Evolutionary conservation across 2,329 filamentous ascomycete genomes (phyloP), one percentile per base, ranked within the genome.

Genomic region (Talaromyces sp.): DNA sequence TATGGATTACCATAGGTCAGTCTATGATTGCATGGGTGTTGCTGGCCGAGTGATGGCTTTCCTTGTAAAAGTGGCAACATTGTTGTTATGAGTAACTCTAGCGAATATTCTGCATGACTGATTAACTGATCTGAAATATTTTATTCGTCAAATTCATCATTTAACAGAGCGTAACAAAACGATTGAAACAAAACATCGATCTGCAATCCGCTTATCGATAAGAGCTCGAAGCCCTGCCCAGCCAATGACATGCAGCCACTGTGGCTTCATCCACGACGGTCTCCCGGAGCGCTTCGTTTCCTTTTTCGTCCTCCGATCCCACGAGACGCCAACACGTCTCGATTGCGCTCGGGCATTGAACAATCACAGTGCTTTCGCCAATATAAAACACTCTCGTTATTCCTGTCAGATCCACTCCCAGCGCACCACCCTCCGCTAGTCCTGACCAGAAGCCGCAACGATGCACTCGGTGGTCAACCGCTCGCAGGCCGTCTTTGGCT

Each of bases 391-490:
- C 35, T n/a, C 17, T 38, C 35, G 6, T 38, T n/a, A 6, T n/a
- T n/a, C 24, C 43, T 21, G 8, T 19, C 21, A 8, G 43, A 21
- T 13, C 9, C 21, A 19, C 2, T 27, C 9, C 11, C 49, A 14
- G 14, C n/a, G 49, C 21, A n/a, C n/a, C n/a, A n/a, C n/a, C 19
- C 46, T 11, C 21, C 6, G 14, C 26, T 13, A n/a, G 14, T 29
- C 11, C 7, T 17, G 27, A 52, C 27, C 26, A 13, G 24, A 27
- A 52, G 19, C 58, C 9, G 38, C 41, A 49, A 41, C 53, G 21
- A 98, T 99, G 95, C 89, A 97, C 78, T 96, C 91, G 72, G 85
- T 89, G 53, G 78, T 96, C 55, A 91, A 90, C 64, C 90, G 95
- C 67, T 77, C 89, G 67, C 95, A 99, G 78, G 93, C 91, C 79